These are phyloP conservation scores for Abrus precatorius DNA, from an alignment of 306 rosid genomes.

Conservation along the genomic window DNA sequence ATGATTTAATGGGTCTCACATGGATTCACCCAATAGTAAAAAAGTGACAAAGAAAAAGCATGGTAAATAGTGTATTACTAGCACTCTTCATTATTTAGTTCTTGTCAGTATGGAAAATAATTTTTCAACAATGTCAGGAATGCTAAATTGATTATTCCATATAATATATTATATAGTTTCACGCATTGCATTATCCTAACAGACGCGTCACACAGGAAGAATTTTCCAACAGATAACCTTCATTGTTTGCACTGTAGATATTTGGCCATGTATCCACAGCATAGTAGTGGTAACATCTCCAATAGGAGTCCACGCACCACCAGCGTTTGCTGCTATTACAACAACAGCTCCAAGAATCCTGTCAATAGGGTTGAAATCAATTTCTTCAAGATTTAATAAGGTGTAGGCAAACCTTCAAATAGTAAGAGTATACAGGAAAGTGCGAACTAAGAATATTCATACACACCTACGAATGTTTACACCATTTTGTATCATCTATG, in stretches of 20 bases:
- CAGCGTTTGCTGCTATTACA: constrained; percentile 97
- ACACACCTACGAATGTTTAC: constrained; percentile 14
- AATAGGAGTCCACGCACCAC: constrained; percentile 99
- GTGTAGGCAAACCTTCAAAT: constrained; percentile 30
- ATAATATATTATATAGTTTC: constrained; percentile 26
- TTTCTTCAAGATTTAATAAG: constrained; percentile 26
- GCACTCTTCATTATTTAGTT: not conserved
- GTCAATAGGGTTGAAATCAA: constrained; percentile 54
- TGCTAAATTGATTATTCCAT: constrained; percentile 19
- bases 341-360: constrained; percentile 98
- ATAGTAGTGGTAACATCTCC: constrained; percentile 98
- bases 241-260: constrained; percentile 81
- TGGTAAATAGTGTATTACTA: too few relatives aligned
- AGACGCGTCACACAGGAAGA: constrained; percentile 16
- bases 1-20: too few relatives aligned
- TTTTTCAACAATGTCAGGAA: constrained; percentile 11
- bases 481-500: constrained; percentile 7
- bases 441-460: constrained; percentile 21
- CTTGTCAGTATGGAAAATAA: constrained; percentile 15
- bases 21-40: too few relatives aligned
- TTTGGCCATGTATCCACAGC: constrained; percentile 99
- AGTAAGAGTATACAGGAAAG: constrained; percentile 21
- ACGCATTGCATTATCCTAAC: not conserved
- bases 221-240: constrained; percentile 60
- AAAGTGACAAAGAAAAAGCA: too few relatives aligned